These are phyloP conservation scores for Mycena metata DNA, from an alignment of 768 basidiomycete genomes.

Conservation along the genomic window DNA sequence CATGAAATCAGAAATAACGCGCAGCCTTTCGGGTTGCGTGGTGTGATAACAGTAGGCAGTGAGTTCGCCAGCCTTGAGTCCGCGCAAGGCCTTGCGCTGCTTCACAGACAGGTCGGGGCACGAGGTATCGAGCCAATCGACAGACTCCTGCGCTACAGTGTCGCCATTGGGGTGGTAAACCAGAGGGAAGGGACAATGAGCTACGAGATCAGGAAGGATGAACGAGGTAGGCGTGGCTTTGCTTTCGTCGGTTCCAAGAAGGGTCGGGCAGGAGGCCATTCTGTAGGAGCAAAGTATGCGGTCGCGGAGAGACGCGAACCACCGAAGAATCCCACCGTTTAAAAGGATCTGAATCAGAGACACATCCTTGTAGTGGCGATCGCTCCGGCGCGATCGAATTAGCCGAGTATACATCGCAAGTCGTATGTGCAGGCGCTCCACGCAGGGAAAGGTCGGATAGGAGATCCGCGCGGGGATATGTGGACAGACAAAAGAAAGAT, in stretches of 20 bases:
- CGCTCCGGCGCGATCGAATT: slow-evolving; percentile 21
- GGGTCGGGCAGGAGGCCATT: not conserved
- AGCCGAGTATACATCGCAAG: slow-evolving; percentile 17
- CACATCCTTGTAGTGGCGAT: slow-evolving; percentile 20
- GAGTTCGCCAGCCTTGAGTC: slow-evolving; percentile 75
- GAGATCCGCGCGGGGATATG: slow-evolving; percentile 29
- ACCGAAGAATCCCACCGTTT: slow-evolving; percentile 10
- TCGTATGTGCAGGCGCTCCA: too few species aligned
- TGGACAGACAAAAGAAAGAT: slow-evolving; percentile 31
- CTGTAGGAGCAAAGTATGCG: slow-evolving; percentile 6
- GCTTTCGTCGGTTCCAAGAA: not conserved
- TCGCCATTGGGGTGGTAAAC: slow-evolving; percentile 61
- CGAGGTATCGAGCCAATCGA: slow-evolving; percentile 62
- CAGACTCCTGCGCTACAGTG: slow-evolving; percentile 60
- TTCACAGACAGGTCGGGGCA: slow-evolving; percentile 62
- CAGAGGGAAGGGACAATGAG: slow-evolving; percentile 63
- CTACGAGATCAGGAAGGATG: slow-evolving; percentile 68
- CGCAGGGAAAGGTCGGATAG: not conserved
- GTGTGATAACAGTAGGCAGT: slow-evolving; percentile 75
- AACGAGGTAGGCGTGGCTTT: slow-evolving; percentile 48
- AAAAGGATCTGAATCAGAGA: slow-evolving; percentile 29
- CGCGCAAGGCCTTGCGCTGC: slow-evolving; percentile 62
- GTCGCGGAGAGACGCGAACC: not conserved
- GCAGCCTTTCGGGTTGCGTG: slow-evolving; percentile 67
- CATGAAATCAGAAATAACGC: slow-evolving; percentile 79